Base-by-base conservation (phyloP, 2,329 filamentous ascomycete species). In the Penicillium griseofulvum region DNA sequence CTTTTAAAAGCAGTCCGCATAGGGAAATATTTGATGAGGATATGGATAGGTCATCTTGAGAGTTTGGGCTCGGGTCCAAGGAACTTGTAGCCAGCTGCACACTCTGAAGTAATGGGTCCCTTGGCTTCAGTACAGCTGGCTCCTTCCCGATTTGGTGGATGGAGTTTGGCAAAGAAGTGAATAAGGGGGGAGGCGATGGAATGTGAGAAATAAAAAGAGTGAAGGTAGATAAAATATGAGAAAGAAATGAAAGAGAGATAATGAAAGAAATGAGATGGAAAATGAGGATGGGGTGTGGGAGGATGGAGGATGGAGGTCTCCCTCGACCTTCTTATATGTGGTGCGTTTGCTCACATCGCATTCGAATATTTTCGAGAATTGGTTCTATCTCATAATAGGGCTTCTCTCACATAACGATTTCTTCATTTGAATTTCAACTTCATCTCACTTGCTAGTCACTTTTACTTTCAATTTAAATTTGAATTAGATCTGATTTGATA, bases 21-120 rank as follows among this genome's bases (percentile, higher is more conserved):
- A 67, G 70, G 8, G 68, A 71, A 54, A 66, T 61, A 41, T 69
- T 68, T 5, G 65, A 68, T 37, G 14, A 26, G 38, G 22, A 41
- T 4, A 4, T 26, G 8, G 4, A 7, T 2, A n/a, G n/a, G 14
- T 6, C 38, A 41, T 6, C 10, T 16, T 41, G 12, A 33, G 12
- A 12, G 1, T 16, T 33, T 2, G 9, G 14, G 31, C 31, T 9
- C 31, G 31, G 12, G 3, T 14, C 10, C 36, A 24, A 24, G 19
- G 19, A 22, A 14, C 4, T 4, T 16, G 14, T 24, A 26, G 8
- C 22, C 38, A 41, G 38, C 11, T 10, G 2, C 14, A 7, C 22
- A 22, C 22, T 22, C 8, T 26, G 14, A 8, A 10, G 14, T 24
- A 24, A 7, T 19, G 19, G 36, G 22, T 17, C 11, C 36, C 3